These are phyloP conservation scores for Kazachstania sp. DNA, from an alignment of 1,139 yeast species.

Conservation along the genomic window DNA sequence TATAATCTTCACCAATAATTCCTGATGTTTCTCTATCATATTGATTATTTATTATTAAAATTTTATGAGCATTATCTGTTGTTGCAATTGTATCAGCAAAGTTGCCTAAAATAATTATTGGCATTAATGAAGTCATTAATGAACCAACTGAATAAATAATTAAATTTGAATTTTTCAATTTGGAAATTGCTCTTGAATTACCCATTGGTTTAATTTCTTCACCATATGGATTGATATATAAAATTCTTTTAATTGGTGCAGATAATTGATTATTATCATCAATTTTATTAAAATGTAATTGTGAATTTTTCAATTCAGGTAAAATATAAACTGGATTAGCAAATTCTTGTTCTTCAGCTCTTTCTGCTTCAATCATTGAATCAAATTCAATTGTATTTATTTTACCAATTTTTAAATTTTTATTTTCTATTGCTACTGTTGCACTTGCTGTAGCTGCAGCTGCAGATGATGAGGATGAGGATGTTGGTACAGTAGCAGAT, in stretches of 20 bases:
- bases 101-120: constrained; percentile 66
- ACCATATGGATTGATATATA: constrained; percentile 81
- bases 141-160: constrained; percentile 80
- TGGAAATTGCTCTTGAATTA: constrained; percentile 51
- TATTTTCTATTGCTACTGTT: too few species aligned
- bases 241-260: constrained; percentile 68
- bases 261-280: constrained; percentile 49
- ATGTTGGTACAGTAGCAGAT: too few species aligned
- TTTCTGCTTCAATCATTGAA: constrained; percentile 20
- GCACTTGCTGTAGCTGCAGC: too few species aligned
- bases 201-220: constrained; percentile 79
- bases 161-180: constrained; percentile 45
- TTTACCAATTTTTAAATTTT: too few species aligned
- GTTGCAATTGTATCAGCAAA: constrained; percentile 48
- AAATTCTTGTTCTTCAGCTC: constrained; percentile 41
- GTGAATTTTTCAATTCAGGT: constrained; percentile 69
- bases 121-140: constrained; percentile 76
- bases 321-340: constrained; percentile 55
- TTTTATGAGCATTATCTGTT: constrained; percentile 35
- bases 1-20: constrained; percentile 51
- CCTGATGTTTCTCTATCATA: constrained; percentile 71
- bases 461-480: not conserved
- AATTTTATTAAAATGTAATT: constrained; percentile 58
- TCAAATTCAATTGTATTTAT: constrained; percentile 11
- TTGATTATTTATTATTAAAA: constrained; percentile 61